Evolutionary conservation across 106 monocot genomes (phyloP).

Genomic region (Gastrodia elata): DNA sequence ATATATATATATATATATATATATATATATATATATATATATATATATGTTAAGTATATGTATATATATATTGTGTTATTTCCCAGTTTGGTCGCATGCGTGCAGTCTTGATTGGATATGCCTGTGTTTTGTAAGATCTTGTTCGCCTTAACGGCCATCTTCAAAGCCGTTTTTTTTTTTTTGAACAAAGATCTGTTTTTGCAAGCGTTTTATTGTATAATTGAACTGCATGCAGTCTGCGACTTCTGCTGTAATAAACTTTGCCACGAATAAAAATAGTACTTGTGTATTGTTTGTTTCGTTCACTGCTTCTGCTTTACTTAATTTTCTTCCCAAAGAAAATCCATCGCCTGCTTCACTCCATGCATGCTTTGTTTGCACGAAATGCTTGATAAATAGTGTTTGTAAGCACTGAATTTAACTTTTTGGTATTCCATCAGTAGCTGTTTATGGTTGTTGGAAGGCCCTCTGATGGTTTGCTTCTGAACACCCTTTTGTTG

Average conservation of each 20-base stretch:
- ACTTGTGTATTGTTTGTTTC: not conserved
- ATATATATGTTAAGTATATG: too few species aligned
- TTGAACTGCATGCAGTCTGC: slow-evolving; percentile 16
- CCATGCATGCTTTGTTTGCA: too few species aligned
- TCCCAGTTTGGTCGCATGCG: slow-evolving; percentile 37
- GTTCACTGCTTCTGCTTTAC: not conserved
- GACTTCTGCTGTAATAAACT: slow-evolving; percentile 9
- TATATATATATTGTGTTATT: not conserved
- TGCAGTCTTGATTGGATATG: slow-evolving; percentile 25
- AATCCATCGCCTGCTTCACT: too few species aligned
- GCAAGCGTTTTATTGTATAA: slow-evolving; percentile 15
- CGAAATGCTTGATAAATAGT: too few species aligned
- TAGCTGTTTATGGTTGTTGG: too few species aligned
- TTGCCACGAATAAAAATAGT: not conserved
- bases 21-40: too few species aligned
- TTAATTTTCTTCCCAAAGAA: too few species aligned
- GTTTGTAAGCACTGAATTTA: too few species aligned
- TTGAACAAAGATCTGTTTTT: not conserved
- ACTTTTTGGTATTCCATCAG: too few species aligned
- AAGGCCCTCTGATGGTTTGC: too few species aligned
- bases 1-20: too few species aligned
- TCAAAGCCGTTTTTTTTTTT: slow-evolving; percentile 5
- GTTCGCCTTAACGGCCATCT: not conserved
- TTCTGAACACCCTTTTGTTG: too few species aligned
- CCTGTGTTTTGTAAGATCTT: slow-evolving; percentile 21